A percentile compares a stretch with the other conserved stretches of the same genome.
phyloP scores from a whole-genome alignment of 345 rosid species.

The Moricandia arvensis region DNA sequence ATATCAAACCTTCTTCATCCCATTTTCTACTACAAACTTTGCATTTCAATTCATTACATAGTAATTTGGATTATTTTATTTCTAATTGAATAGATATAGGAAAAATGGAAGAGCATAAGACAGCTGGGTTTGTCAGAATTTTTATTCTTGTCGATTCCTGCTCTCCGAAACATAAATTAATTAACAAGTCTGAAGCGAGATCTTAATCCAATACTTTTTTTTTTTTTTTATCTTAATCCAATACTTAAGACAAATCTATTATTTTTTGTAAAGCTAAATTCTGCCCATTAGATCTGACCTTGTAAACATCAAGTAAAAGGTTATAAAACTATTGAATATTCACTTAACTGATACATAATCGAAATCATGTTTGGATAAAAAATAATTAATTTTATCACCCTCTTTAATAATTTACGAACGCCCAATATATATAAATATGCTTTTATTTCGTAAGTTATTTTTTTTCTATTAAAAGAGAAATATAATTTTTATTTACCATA shows the following conservation, averaged over 20 bases:
- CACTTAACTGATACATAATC: neutral
- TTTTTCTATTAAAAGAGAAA: too few relatives aligned
- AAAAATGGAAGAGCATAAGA: conserved; percentile 14
- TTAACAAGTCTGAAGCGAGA: conserved; percentile 33
- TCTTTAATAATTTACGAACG: too few relatives aligned
- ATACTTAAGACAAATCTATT: conserved; percentile 8
- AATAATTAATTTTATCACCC: neutral
- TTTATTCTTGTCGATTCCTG: conserved; percentile 35
- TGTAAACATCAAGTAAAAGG: conserved; percentile 24
- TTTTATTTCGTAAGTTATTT: neutral
- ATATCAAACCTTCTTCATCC: neutral
- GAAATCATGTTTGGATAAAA: neutral
- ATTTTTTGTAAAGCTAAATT: neutral
- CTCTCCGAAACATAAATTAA: conserved; percentile 30
- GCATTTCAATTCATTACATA: neutral
- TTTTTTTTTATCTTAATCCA: conserved; percentile 26
- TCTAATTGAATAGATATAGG: neutral
- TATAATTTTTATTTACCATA: too few relatives aligned
- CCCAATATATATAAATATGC: neutral
- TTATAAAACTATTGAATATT: neutral
- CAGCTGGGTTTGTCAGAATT: conserved; percentile 31
- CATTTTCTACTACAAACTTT: neutral
- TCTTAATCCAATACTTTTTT: conserved; percentile 21
- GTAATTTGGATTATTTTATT: neutral
- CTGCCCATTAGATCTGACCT: conserved; percentile 24